phyloP scores from a whole-genome alignment of 169 alveolate species.

The Plasmodium billcollinsi region DNA sequence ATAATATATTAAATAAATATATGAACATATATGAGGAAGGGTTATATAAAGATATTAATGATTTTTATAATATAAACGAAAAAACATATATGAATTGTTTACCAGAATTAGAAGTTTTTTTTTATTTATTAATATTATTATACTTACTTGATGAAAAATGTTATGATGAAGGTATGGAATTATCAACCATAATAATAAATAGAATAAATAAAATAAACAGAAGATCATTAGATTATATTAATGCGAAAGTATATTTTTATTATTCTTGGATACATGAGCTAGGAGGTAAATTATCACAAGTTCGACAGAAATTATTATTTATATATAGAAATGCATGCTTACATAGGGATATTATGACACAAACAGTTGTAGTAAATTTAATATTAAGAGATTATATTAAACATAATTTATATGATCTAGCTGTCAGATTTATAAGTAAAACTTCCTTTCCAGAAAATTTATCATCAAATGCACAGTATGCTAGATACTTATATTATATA shows the following conservation, averaged over 20 bases:
- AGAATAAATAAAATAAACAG: constrained; percentile 79
- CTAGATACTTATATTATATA: constrained; percentile 94
- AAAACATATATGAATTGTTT: constrained; percentile 35
- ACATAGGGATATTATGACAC: constrained; percentile 91
- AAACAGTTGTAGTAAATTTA: constrained; percentile 93
- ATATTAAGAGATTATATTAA: constrained; percentile 91
- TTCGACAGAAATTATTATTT: constrained; percentile 82
- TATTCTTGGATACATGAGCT: constrained; percentile 90
- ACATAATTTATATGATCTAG: constrained; percentile 85
- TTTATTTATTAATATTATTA: constrained; percentile 35
- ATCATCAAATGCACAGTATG: constrained; percentile 94
- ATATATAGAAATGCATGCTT: constrained; percentile 90
- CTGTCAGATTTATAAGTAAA: constrained; percentile 80
- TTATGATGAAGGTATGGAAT: constrained; percentile 79
- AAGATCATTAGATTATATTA: constrained; percentile 88
- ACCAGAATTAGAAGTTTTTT: constrained; percentile 53
- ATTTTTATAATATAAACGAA: constrained; percentile 25
- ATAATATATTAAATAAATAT: constrained; percentile 49
- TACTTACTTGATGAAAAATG: constrained; percentile 31
- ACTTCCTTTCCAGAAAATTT: constrained; percentile 91
- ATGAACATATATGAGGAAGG: constrained; percentile 13
- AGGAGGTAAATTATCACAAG: constrained; percentile 86
- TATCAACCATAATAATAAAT: constrained; percentile 79
- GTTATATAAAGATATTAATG: constrained; percentile 4
- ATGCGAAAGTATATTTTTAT: constrained; percentile 88